A percentile compares a stretch with the other conserved stretches of the same genome.
Evolutionary conservation across 305 asterid genomes (phyloP).

Genomic region (Andrographis paniculata): DNA sequence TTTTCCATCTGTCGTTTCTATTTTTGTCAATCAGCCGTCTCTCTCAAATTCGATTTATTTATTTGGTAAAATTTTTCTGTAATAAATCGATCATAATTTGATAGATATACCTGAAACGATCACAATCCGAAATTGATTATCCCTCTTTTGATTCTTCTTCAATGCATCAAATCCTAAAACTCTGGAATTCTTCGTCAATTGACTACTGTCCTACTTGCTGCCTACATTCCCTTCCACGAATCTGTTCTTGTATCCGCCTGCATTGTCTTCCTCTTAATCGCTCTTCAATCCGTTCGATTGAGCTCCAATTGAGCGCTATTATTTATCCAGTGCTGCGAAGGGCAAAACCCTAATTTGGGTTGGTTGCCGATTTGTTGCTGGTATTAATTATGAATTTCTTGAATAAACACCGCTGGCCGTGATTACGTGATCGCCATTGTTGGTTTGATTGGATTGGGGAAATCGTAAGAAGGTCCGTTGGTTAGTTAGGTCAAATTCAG

Average conservation of each 20-base stretch:
- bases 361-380: conserved; percentile 9
- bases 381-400: conserved; percentile 9
- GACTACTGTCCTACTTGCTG: conserved; percentile 22
- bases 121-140: conserved; percentile 11
- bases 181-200: conserved; percentile 24
- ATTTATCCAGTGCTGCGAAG: conserved; percentile 20
- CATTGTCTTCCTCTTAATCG: conserved; percentile 1
- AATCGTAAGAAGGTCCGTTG: conserved; percentile 21
- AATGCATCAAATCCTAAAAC: conserved; percentile 21
- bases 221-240: conserved; percentile 14
- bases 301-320: conserved; percentile 15
- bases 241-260: conserved; percentile 2
- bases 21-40: background rate
- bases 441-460: conserved; percentile 19
- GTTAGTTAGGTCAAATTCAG: conserved; percentile 15
- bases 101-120: conserved; percentile 10
- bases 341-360: conserved; percentile 23
- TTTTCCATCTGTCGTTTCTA: background rate
- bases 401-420: background rate
- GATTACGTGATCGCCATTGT: conserved; percentile 19
- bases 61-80: background rate
- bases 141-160: conserved; percentile 9
- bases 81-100: conserved; percentile 5
- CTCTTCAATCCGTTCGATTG: conserved; percentile 1
- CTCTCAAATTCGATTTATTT: background rate